These are phyloP conservation scores for Protomyces macrosporus DNA, from an alignment of 1,139 yeast species.

Conservation along the genomic window DNA sequence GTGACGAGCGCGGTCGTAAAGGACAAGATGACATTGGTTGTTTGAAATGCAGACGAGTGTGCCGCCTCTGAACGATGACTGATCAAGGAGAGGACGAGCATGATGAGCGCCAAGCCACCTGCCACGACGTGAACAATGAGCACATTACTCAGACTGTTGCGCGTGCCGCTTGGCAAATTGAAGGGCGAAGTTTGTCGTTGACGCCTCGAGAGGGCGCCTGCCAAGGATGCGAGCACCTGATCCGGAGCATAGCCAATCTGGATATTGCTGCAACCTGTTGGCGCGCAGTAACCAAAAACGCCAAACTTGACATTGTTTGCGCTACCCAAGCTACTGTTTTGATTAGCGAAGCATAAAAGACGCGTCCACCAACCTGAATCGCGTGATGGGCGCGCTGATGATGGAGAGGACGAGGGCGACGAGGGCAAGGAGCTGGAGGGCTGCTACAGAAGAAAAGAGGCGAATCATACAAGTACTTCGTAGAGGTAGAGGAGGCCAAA, in stretches of 20 bases:
- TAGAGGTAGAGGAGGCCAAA: conserved; percentile 77
- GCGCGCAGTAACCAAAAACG: conserved; percentile 73
- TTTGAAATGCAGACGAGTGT: conserved; percentile 39
- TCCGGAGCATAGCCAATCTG: conserved; percentile 48
- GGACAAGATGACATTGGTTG: conserved; percentile 43
- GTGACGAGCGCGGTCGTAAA: conserved; percentile 48
- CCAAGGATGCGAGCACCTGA: background rate
- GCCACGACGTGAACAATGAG: conserved; percentile 79
- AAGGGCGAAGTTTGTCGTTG: conserved; percentile 42
- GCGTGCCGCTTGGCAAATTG: conserved; percentile 50
- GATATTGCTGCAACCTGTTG: conserved; percentile 47
- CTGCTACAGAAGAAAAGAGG: background rate
- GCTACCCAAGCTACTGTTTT: conserved; percentile 40
- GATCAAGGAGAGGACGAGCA: conserved; percentile 42
- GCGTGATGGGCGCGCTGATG: conserved; percentile 59
- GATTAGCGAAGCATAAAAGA: conserved; percentile 31
- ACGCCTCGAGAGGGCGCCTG: background rate
- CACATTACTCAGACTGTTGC: conserved; percentile 63
- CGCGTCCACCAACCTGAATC: conserved; percentile 43
- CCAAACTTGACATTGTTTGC: conserved; percentile 51
- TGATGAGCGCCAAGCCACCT: conserved; percentile 63
- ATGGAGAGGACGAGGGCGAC: conserved; percentile 53
- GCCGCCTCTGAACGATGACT: conserved; percentile 43
- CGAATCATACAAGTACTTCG: conserved; percentile 38
- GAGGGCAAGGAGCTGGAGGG: conserved; percentile 45